These are phyloP conservation scores for Elongisporangium undulatum DNA, from an alignment of 352 stramenopile species.

Conservation along the genomic window DNA sequence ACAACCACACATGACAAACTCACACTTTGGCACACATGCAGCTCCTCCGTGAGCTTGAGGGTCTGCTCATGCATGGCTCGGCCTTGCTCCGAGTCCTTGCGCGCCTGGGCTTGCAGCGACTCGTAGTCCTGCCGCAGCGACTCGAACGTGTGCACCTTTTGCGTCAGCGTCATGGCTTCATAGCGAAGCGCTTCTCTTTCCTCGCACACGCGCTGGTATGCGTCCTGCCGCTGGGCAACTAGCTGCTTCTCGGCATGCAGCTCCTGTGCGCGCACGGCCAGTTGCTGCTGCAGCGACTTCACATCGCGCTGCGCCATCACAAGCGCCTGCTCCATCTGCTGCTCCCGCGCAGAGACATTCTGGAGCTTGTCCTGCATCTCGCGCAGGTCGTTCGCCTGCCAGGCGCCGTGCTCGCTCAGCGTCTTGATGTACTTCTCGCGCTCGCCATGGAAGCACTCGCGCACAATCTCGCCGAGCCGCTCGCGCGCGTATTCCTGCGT, in stretches of 20 bases:
- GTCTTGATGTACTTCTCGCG: constrained; percentile 70
- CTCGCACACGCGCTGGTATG: constrained; percentile 14
- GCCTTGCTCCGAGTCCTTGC: constrained; percentile 22
- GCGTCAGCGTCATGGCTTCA: constrained; percentile 28
- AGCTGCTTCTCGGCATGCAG: constrained; percentile 35
- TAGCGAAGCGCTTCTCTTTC: constrained; percentile 29
- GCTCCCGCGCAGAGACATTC: constrained; percentile 28
- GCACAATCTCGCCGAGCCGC: constrained; percentile 58
- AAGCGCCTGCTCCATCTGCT: constrained; percentile 35
- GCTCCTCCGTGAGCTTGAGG: constrained; percentile 15
- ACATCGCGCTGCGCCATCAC: constrained; percentile 37
- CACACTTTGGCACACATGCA: constrained; percentile 32
- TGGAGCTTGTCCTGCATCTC: constrained; percentile 45
- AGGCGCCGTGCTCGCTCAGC: constrained; percentile 66
- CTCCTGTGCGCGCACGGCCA: constrained; percentile 41
- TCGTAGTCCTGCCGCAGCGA: constrained; percentile 36
- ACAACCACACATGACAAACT: background rate
- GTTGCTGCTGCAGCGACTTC: constrained; percentile 27
- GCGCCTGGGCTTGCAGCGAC: constrained; percentile 21
- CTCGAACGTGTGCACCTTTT: constrained; percentile 24
- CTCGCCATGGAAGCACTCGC: constrained; percentile 63
- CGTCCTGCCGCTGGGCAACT: constrained; percentile 16
- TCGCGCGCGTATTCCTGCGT: constrained; percentile 59
- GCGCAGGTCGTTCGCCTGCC: constrained; percentile 60
- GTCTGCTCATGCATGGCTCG: constrained; percentile 11